Percentiles rank a stretch among this genome's conserved stretches.
Evolutionary conservation across 129 eudicot species (phyloP).

Genomic region (Artemisia annua): DNA sequence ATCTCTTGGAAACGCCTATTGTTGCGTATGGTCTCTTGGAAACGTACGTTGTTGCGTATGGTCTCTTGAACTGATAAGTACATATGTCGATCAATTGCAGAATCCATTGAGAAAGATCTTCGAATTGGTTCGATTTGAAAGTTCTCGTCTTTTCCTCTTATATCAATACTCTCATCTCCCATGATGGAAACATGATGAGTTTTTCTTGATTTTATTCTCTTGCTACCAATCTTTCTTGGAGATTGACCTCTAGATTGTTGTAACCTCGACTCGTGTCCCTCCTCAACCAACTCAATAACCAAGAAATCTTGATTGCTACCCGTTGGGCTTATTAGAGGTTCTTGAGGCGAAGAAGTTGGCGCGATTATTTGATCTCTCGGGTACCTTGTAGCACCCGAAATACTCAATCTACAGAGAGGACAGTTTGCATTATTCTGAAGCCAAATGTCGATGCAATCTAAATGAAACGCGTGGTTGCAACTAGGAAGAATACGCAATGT

Average conservation of each 20-base stretch:
- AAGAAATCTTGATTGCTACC: constrained; percentile 63
- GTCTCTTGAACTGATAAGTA: constrained; percentile 67
- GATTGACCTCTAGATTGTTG: constrained; percentile 44
- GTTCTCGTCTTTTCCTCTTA: constrained; percentile 59
- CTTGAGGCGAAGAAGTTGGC: constrained; percentile 90
- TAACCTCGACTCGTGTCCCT: constrained; percentile 36
- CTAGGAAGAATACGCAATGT: constrained; percentile 66
- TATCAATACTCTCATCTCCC: constrained; percentile 79
- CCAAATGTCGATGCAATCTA: constrained; percentile 95
- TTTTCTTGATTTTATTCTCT: constrained; percentile 42
- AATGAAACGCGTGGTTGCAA: constrained; percentile 78
- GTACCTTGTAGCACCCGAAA: constrained; percentile 53
- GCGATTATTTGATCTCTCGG: constrained; percentile 59
- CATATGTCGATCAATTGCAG: constrained; percentile 66
- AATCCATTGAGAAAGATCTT: constrained; percentile 94
- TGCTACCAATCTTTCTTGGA: constrained; percentile 44
- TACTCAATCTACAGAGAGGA: constrained; percentile 79
- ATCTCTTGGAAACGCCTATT: constrained; percentile 33
- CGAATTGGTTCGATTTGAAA: constrained; percentile 57
- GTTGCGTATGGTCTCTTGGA: constrained; percentile 59
- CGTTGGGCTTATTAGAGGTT: constrained; percentile 42
- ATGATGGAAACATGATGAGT: constrained; percentile 61
- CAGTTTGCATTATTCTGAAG: constrained; percentile 83
- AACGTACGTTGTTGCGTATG: constrained; percentile 25
- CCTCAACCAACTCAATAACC: constrained; percentile 64